phyloP scores from a whole-genome alignment of 1,139 yeast genomes.

The Saccharomyces uvarum region DNA sequence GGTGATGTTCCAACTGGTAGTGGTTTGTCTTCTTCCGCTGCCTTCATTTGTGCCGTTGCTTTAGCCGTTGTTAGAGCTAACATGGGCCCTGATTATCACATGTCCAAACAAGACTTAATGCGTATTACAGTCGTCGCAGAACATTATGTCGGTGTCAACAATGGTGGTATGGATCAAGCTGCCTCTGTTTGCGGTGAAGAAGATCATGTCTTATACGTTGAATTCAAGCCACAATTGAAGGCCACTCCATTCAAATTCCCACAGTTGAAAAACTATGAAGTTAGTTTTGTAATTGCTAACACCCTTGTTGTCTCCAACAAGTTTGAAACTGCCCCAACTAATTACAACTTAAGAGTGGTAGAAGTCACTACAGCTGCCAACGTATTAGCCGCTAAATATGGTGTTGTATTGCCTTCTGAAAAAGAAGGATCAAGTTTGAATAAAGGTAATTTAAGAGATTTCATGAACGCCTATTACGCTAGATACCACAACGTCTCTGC shows the following conservation, averaged over 20 bases:
- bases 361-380: constrained; percentile 62
- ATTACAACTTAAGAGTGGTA: constrained; percentile 63
- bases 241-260: constrained; percentile 54
- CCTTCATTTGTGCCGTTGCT: constrained; percentile 61
- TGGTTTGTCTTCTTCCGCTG: constrained; percentile 67
- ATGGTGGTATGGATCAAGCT: constrained; percentile 76
- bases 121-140: constrained; percentile 61
- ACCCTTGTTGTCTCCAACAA: constrained; percentile 57
- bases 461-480: constrained; percentile 46
- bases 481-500: constrained; percentile 27
- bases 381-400: constrained; percentile 43
- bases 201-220: constrained; percentile 51
- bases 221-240: constrained; percentile 51
- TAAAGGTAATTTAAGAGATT: constrained; percentile 58
- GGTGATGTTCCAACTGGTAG: constrained; percentile 71
- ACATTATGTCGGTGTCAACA: constrained; percentile 68
- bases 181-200: constrained; percentile 59
- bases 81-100: constrained; percentile 32
- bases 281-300: constrained; percentile 57
- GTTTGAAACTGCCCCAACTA: constrained; percentile 61
- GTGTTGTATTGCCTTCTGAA: constrained; percentile 33
- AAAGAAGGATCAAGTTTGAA: constrained; percentile 46
- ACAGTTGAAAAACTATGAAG: constrained; percentile 35
- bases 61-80: constrained; percentile 51
- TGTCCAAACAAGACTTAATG: constrained; percentile 50